Percentiles rank a stretch among this genome's conserved stretches.
phyloP scores from a whole-genome alignment of 225 moss, liverwort and hornwort species.

The Pseudoscleropodium purum region DNA sequence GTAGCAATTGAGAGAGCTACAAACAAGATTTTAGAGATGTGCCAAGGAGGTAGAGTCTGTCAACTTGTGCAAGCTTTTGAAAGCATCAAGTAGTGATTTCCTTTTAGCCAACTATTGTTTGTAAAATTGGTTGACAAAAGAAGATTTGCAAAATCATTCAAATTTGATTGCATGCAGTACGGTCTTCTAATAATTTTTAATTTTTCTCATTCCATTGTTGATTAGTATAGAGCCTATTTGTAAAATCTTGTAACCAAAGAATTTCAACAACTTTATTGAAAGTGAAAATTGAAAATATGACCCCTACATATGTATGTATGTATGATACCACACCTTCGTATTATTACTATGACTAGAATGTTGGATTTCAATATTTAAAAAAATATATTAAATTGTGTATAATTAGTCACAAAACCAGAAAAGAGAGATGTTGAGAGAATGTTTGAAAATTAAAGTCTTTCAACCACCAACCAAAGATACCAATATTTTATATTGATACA shows the following conservation, averaged over 20 bases:
- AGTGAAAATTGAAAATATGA: neutral
- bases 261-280: neutral
- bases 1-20: neutral
- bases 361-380: neutral
- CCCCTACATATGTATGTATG: neutral
- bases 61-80: conserved; percentile 10
- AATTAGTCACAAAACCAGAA: neutral
- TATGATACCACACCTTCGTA: neutral
- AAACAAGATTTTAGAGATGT: neutral
- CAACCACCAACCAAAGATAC: neutral
- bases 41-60: neutral
- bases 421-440: neutral
- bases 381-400: neutral
- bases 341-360: neutral
- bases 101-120: neutral
- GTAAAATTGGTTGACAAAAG: neutral
- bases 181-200: neutral
- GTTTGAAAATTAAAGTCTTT: too few relatives aligned
- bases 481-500: neutral
- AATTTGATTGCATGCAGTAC: neutral
- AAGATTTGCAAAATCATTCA: neutral
- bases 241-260: fast-evolving
- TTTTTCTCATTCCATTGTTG: neutral
- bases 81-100: neutral
- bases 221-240: too few relatives aligned